These are phyloP conservation scores for Globisporangium cystogenes DNA, from an alignment of 352 stramenopile genomes.

Conservation along the genomic window DNA sequence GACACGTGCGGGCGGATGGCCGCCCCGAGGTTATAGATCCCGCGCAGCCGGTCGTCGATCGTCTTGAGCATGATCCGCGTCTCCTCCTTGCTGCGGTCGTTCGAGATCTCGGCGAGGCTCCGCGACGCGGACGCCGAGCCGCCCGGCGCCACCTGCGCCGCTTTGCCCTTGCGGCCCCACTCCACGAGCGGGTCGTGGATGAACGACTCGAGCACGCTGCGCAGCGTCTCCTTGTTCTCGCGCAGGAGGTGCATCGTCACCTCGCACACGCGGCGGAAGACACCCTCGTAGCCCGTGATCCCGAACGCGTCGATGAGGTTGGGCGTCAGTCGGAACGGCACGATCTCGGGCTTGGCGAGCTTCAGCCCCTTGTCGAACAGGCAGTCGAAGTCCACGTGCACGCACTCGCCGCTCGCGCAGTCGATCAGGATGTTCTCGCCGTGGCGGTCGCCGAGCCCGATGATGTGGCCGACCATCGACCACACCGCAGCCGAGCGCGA, in stretches of 20 bases:
- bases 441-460: conserved; percentile 93
- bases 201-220: conserved; percentile 99
- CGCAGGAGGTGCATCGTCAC: conserved; percentile 91
- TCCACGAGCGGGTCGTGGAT: conserved; percentile 96
- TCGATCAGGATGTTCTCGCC: conserved; percentile 99
- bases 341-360: conserved; percentile 95
- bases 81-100: conserved; percentile 81
- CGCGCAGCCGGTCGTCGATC: conserved; percentile 89
- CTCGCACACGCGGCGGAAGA: conserved; percentile 92
- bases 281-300: conserved; percentile 94
- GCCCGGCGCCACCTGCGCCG: conserved; percentile 25
- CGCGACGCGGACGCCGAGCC: conserved; percentile 6
- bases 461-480: conserved; percentile 97
- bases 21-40: conserved; percentile 90
- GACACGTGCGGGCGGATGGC: conserved; percentile 69
- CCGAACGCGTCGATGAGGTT: conserved; percentile 99
- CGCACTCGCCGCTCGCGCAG: conserved; percentile 94
- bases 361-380: conserved; percentile 99
- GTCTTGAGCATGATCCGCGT: conserved; percentile 84
- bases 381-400: conserved; percentile 99
- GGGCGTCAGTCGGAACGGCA: conserved; percentile 99
- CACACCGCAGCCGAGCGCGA: conserved; percentile 91
- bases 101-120: conserved; percentile 44
- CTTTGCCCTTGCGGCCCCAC: conserved; percentile 80
- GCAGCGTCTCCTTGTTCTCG: conserved; percentile 95